phyloP scores from a whole-genome alignment of 179 eudicot species.

The Beta macrorhiza region DNA sequence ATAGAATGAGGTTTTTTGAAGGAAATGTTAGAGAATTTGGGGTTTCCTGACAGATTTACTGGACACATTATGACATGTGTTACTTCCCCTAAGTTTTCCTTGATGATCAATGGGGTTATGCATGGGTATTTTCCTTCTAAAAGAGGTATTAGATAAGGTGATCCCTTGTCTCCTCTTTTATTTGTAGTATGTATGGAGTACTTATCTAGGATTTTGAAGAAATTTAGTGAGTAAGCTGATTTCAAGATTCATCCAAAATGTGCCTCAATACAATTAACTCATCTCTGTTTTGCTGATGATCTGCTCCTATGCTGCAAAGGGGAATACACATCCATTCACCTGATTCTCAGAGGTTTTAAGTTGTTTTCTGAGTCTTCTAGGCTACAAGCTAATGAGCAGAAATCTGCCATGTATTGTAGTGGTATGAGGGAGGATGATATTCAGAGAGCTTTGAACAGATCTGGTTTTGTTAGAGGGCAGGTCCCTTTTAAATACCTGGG shows the following conservation, averaged over 20 bases:
- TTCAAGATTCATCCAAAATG: not conserved
- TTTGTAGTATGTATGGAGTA: not conserved
- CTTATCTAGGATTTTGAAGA: not conserved
- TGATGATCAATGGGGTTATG: not conserved
- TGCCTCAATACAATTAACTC: not conserved
- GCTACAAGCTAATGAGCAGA: too few relatives aligned
- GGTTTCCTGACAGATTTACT: not conserved
- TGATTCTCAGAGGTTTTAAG: not conserved
- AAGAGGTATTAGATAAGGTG: not conserved
- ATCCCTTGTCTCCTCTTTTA: not conserved
- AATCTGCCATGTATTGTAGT: not conserved
- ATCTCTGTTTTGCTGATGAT: not conserved
- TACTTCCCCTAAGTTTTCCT: not conserved
- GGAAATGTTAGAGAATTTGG: not conserved
- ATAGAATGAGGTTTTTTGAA: not conserved
- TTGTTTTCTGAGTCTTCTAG: not conserved
- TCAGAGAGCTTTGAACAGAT: too few relatives aligned
- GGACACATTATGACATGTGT: not conserved
- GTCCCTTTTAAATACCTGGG: too few relatives aligned
- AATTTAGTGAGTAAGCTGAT: not conserved
- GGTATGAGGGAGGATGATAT: not conserved
- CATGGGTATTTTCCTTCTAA: not conserved
- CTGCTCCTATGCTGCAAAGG: not conserved
- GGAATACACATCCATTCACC: not conserved
- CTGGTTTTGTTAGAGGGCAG: too few relatives aligned